phyloP scores from a whole-genome alignment of 2,329 filamentous ascomycete species.

The Exophiala phaeomuriformis region DNA sequence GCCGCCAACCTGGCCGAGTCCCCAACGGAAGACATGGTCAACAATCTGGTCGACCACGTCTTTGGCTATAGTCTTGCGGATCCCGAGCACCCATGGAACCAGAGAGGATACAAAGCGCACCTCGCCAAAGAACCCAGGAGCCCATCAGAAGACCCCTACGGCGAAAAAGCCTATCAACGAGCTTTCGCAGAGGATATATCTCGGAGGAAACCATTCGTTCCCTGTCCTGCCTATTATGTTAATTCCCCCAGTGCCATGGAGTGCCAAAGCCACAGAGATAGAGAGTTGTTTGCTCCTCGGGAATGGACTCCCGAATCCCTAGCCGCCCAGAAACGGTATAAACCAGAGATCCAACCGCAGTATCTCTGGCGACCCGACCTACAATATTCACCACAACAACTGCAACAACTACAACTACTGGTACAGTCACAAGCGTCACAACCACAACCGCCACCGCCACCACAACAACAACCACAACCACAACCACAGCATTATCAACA shows the following conservation, averaged over 20 bases:
- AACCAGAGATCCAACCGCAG: neutral
- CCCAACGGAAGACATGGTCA: conserved; percentile 1
- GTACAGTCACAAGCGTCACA: neutral
- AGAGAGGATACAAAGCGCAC: conserved; percentile 20
- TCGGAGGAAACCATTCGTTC: conserved; percentile 11
- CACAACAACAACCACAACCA: neutral
- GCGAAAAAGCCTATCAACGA: conserved; percentile 25
- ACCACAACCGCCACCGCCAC: neutral
- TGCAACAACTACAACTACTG: neutral
- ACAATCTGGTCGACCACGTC: conserved; percentile 4
- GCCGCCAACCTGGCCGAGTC: neutral
- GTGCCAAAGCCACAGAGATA: conserved; percentile 15
- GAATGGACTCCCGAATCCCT: neutral
- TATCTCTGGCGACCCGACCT: neutral
- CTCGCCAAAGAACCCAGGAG: conserved; percentile 5
- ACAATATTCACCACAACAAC: neutral
- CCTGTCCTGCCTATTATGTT: conserved; percentile 21
- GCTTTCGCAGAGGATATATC: conserved; percentile 15
- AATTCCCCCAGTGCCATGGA: conserved; percentile 22
- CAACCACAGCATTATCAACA: neutral
- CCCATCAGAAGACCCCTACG: conserved; percentile 21
- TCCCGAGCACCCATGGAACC: conserved; percentile 13
- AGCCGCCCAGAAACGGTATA: too few species aligned
- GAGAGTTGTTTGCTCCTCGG: conserved; percentile 8
- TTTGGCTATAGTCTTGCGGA: neutral